Base-by-base conservation (phyloP, 2,329 filamentous ascomycete genomes). In the Dendrostoma leiphaemia region DNA sequence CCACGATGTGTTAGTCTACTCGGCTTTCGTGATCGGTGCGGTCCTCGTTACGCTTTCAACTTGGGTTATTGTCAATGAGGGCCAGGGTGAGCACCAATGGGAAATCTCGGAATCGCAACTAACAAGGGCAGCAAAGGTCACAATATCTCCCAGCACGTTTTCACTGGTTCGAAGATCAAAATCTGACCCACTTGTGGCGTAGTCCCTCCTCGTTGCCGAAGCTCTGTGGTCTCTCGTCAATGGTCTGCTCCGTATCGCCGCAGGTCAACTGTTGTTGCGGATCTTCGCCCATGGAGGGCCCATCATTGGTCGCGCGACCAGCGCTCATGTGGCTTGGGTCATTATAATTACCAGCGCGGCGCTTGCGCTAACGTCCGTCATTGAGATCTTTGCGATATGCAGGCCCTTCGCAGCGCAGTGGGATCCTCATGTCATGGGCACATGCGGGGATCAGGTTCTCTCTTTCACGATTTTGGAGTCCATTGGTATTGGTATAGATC, bases 401-500 rank as follows among this genome's bases (percentile, higher is more conserved):
- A 19, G 6, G 28, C 48, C 53, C 2, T 55, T 51, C 28, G 34
- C 48, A 4, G 47, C 48, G 3, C 53, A 55, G n/a, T 55, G 48
- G 53, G 43, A 55, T 19, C 41, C 48, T 10, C 48, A 12, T 3
- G 17, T 47, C 13, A 4, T 55, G 5, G 53, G 48, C 2, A 5
- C 35, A 1, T 55, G 53, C 29, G 53, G 53, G 6, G 53, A 48
- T 23, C 48, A 55, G 29, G 13, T 55, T 2, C 3, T 23, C 2
- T 51, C 53, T 3, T 55, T 55, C 9, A 43, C 45, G 13, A 15
- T 23, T 12, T 10, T 51, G 1, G 48, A 51, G 35, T 31, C 29
- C 1, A n/a, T 38, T 3, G 53, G 53, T 1, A 2, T 55, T 4
- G 7, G n/a, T 9, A 34, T 55, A 2, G 48, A 51, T n/a, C 5